Conservation (phyloP, 2,329 filamentous ascomycete species). For the Tothia fuscella region DNA sequence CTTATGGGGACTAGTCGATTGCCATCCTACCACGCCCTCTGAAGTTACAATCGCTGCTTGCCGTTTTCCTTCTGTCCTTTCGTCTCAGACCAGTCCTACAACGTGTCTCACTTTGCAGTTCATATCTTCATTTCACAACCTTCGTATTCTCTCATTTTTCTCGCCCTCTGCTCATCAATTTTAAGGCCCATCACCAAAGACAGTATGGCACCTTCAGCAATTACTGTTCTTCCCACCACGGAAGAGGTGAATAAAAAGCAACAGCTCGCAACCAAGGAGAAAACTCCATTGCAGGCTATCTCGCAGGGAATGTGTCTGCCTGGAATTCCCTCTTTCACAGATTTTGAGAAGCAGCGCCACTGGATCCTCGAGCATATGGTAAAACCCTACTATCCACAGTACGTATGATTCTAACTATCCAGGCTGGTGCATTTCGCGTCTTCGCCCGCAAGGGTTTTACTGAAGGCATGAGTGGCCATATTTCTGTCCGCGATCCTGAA, state of each 20-base stretch:
- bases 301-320: conserved; percentile 35
- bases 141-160: too few species aligned
- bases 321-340: conserved; percentile 45
- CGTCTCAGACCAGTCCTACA: background rate
- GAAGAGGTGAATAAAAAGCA: conserved; percentile 2
- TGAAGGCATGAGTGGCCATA: conserved; percentile 59
- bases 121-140: too few species aligned
- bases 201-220: conserved; percentile 5
- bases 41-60: too few species aligned
- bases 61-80: too few species aligned
- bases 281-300: conserved; percentile 29
- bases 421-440: conserved; percentile 51
- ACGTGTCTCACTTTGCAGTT: background rate
- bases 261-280: conserved; percentile 8
- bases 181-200: background rate
- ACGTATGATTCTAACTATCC: background rate
- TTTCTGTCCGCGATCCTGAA: conserved; percentile 55
- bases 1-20: too few species aligned
- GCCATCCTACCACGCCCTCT: too few species aligned
- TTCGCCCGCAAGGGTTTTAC: conserved; percentile 54
- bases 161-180: background rate
- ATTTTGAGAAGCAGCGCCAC: conserved; percentile 44
- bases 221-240: background rate
- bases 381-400: background rate
- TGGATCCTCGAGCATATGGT: conserved; percentile 54